Evolutionary conservation across 352 stramenopile genomes (phyloP).

Genomic region (Phytophthora meadii): DNA sequence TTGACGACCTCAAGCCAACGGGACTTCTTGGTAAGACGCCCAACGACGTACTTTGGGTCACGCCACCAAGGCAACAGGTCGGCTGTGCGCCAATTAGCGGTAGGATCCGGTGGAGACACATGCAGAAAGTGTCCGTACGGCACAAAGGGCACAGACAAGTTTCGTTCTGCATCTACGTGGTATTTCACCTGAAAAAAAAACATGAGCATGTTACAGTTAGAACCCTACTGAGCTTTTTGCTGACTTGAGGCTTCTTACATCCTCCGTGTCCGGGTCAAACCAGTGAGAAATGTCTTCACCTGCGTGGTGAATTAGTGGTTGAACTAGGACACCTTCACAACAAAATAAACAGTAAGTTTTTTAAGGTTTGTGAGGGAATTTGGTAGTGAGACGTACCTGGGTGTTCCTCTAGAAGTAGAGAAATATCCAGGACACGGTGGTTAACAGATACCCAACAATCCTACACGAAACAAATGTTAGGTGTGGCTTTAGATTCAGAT

Average conservation of each 20-base stretch:
- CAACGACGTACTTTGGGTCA: conserved; percentile 77
- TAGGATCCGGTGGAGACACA: conserved; percentile 84
- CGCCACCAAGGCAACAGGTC: conserved; percentile 90
- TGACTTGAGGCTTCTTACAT: conserved; percentile 42
- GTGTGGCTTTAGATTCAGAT: neutral
- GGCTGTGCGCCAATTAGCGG: conserved; percentile 72
- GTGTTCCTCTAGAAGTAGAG: conserved; percentile 72
- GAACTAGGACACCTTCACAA: conserved; percentile 64
- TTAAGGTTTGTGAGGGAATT: neutral
- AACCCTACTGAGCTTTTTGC: neutral
- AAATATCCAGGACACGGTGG: conserved; percentile 86
- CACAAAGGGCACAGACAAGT: conserved; percentile 82
- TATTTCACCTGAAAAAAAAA: conserved; percentile 64
- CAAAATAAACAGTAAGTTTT: conserved; percentile 4
- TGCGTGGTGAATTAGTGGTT: conserved; percentile 84
- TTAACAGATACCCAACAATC: conserved; percentile 84
- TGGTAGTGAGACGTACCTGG: conserved; percentile 34
- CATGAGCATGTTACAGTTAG: neutral
- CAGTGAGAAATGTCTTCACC: conserved; percentile 93
- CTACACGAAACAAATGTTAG: conserved; percentile 27
- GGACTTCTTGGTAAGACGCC: conserved; percentile 70
- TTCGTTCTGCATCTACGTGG: conserved; percentile 78
- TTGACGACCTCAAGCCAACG: conserved; percentile 91
- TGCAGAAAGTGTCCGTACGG: conserved; percentile 89
- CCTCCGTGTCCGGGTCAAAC: conserved; percentile 82